phyloP scores from a whole-genome alignment of 352 stramenopile genomes.

The Globisporangium cylindrosporum region DNA sequence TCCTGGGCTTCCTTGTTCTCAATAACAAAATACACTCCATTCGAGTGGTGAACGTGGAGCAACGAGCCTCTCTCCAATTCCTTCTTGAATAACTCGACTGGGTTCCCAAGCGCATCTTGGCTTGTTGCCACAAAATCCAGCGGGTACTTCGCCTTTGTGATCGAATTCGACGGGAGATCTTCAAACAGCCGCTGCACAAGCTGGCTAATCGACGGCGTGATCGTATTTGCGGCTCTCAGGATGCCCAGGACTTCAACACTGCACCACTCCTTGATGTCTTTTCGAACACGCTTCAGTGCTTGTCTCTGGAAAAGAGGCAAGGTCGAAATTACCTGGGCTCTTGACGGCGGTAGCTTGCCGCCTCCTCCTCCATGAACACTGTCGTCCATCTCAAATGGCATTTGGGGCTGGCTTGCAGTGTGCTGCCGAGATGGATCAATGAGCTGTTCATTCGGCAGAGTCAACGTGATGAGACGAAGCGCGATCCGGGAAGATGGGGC shows the following conservation, averaged over 20 bases:
- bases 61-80: constrained; percentile 46
- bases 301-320: constrained; percentile 75
- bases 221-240: constrained; percentile 54
- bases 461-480: constrained; percentile 75
- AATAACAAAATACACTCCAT: constrained; percentile 73
- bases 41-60: constrained; percentile 51
- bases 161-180: constrained; percentile 47
- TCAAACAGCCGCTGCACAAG: constrained; percentile 77
- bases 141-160: constrained; percentile 68
- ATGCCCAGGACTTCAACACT: constrained; percentile 81
- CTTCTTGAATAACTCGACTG: constrained; percentile 59
- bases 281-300: constrained; percentile 59
- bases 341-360: constrained; percentile 23
- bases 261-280: constrained; percentile 83
- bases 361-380: constrained; percentile 15
- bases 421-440: constrained; percentile 33
- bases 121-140: constrained; percentile 65
- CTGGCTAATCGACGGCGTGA: constrained; percentile 60
- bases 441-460: constrained; percentile 68
- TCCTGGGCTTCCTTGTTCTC: constrained; percentile 17
- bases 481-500: constrained; percentile 42
- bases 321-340: constrained; percentile 48
- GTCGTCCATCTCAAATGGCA: constrained; percentile 62
- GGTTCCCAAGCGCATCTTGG: constrained; percentile 56
- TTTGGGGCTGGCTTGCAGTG: constrained; percentile 27